Evolutionary conservation across 345 rosid genomes (phyloP), one percentile per base, ranked within the genome.

Genomic region (Linum tenue): DNA sequence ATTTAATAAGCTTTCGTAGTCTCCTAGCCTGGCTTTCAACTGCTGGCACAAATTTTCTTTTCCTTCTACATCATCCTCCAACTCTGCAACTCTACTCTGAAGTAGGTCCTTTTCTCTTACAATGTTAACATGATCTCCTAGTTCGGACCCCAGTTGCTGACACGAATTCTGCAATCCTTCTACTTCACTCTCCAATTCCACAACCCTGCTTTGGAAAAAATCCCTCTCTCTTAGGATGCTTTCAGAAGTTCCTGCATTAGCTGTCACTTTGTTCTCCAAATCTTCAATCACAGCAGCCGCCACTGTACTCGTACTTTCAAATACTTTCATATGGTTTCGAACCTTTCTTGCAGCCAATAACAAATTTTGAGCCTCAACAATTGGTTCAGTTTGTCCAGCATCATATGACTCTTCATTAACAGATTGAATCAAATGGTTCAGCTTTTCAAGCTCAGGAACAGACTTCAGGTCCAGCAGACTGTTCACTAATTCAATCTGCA

Each of bases 191-290:
- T 85, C 91, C 79, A 81, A 81, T 72, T 71, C 72, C 65, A 72
- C 77, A 79, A 83, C 79, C 80, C 68, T 78, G 36, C 64, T 67
- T 77, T 79, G 81, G 70, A 73, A 67, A 11, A 59, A 48, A 70
- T 75, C 85, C 69, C 84, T 83, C 65, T 87, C 95, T 67, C 79
- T 79, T 65, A 71, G 66, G 66, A 75, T 73, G 64, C 73, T 75
- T 77, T 67, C 81, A 39, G 75, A 77, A 76, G 76, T 56, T 39
- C 44, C 73, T 55, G 63, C 71, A n/a, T 67, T 55, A 64, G 82
- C 84, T 51, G 67, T 64, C 75, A 92, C 69, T 65, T 79, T 78
- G 61, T 71, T 75, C 74, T 87, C 85, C 86, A 87, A 77, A 66
- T 86, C 84, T 62, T 75, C 77, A 69, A 92, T 82, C 37, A 68